Evolutionary conservation across 208 protist genomes (phyloP), one percentile per base, ranked within the genome.

Genomic region (Crithidia acanthocephali): DNA sequence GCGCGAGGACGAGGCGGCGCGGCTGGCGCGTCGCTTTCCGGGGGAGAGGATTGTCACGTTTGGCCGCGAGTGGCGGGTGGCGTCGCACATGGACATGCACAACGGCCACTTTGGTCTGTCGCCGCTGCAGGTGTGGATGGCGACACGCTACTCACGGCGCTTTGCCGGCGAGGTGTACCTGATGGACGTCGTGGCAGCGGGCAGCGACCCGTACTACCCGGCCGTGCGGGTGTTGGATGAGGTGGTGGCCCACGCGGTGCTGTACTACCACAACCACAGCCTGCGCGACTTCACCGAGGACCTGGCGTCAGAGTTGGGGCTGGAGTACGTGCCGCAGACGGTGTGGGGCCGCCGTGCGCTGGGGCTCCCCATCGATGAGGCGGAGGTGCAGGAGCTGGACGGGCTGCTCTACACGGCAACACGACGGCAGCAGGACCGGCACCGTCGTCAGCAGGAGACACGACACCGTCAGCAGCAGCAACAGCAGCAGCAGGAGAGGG

Each of bases 241-340:
- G 74, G 85, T 96, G 7, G 85, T 94, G 13, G 82, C 81, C 47
- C 91, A 96, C 70, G 88, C 91, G 0, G 87, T 94, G 28, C 79
- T 96, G 10, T 82, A 88, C 70, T 93, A 94, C 74, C 88, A 96
- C 80, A 75, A 87, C 52, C 80, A 83, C 52, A 87, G 76, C 59
- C 75, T 96, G 16, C 68, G 78, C 16, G 91, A 96, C 37, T 96
- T 96, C 63, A 72, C 90, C 2, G 76, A 90, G 33, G 91, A 90
- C 6, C 67, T 96, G 30, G 35, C 69, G 16, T 53, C 58, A 37
- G 60, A 83, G 15, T 90, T 96, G 80, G 80, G 72, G 5, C 74
- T 94, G 2, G 28, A 67, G n/a, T 96, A 96, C 79, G 71, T 42
- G 25, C 91, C 91, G 9, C 73, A 84, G 28, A 90, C 81, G 4